These are phyloP conservation scores for Monosporascus ibericus DNA, from an alignment of 2,329 filamentous ascomycete species.

Conservation along the genomic window DNA sequence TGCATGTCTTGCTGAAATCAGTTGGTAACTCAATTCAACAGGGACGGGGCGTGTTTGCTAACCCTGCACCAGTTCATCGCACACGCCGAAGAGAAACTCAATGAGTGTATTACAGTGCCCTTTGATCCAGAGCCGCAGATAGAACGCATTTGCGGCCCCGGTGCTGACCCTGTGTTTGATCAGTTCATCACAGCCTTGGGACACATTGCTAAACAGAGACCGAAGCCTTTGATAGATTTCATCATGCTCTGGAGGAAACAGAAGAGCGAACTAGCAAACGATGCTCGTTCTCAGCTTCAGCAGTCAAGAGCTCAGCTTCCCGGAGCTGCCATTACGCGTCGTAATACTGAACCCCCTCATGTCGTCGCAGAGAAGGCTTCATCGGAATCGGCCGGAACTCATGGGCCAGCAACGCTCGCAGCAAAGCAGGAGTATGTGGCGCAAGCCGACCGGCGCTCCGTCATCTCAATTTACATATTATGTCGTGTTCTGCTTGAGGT, in stretches of 20 bases:
- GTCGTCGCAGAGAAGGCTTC: conserved; percentile 25
- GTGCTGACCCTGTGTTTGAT: conserved; percentile 83
- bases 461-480: conserved; percentile 91
- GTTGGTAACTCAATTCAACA: conserved; percentile 38
- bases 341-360: conserved; percentile 69
- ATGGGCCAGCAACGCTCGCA: conserved; percentile 34
- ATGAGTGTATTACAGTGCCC: conserved; percentile 74
- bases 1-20: conserved; percentile 93
- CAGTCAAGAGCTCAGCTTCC: conserved; percentile 38
- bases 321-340: conserved; percentile 50
- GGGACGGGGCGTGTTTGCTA: conserved; percentile 17
- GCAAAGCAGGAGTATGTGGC: conserved; percentile 65
- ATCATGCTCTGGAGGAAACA: conserved; percentile 98
- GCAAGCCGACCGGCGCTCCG: conserved; percentile 81
- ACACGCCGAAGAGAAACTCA: conserved; percentile 94
- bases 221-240: conserved; percentile 90
- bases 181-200: conserved; percentile 89
- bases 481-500: conserved; percentile 93
- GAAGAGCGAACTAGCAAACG: conserved; percentile 82
- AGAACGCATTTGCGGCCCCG: conserved; percentile 84
- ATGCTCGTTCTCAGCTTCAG: conserved; percentile 55
- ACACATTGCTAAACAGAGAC: conserved; percentile 89
- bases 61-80: conserved; percentile 66
- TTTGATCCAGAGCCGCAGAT: conserved; percentile 78
- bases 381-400: conserved; percentile 25